A percentile compares a stretch with the other conserved stretches of the same genome.
Evolutionary conservation across 768 basidiomycete species (phyloP).

Genomic region (Tricholoma matsutake): DNA sequence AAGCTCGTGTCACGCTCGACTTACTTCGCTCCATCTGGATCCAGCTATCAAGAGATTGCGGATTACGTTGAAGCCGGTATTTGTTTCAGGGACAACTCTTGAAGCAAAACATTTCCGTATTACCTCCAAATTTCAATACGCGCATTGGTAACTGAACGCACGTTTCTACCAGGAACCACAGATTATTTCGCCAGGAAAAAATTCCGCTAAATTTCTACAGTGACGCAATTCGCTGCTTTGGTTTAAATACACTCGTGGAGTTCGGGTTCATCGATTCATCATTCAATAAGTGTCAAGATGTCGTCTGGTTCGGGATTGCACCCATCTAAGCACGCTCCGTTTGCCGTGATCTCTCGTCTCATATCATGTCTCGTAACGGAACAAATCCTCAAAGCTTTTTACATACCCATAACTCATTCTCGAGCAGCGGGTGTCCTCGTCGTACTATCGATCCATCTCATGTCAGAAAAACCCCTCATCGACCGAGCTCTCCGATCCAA

Average conservation of each 20-base stretch:
- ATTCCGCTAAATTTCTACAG: background rate
- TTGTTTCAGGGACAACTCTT: no score
- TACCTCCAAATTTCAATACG: background rate
- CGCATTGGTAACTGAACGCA: background rate
- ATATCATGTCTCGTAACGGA: conserved; percentile 50
- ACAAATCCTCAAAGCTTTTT: conserved; percentile 40
- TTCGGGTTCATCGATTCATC: background rate
- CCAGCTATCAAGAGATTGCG: background rate
- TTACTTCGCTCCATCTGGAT: background rate
- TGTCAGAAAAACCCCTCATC: conserved; percentile 30
- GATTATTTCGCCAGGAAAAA: conserved; percentile 6
- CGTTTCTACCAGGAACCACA: background rate
- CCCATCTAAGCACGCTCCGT: conserved; percentile 36
- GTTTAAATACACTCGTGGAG: conserved; percentile 22
- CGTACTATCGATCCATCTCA: conserved; percentile 35
- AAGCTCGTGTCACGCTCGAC: background rate
- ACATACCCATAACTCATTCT: conserved; percentile 29
- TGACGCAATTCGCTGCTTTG: conserved; percentile 14
- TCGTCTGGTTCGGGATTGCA: conserved; percentile 35
- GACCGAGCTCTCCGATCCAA: conserved; percentile 30
- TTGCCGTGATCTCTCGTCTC: conserved; percentile 47
- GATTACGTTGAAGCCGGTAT: background rate
- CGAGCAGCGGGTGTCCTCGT: conserved; percentile 34
- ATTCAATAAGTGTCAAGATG: conserved; percentile 21
- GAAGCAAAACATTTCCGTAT: background rate